Evolutionary conservation across 345 rosid species (phyloP).

Genomic region (Litchi chinensis): DNA sequence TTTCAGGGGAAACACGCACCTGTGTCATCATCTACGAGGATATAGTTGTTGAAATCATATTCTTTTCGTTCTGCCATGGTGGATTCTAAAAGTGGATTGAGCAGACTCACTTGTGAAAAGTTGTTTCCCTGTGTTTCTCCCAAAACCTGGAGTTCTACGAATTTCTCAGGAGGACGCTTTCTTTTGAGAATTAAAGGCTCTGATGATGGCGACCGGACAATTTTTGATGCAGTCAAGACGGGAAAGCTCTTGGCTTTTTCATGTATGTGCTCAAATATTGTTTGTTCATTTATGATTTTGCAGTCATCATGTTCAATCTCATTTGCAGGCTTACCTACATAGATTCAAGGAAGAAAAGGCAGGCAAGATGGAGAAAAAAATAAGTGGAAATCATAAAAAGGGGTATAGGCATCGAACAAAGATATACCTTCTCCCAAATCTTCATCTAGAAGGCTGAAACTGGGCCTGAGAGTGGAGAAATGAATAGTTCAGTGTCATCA

Average conservation of each 20-base stretch:
- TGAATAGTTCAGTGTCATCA: slow-evolving; percentile 8
- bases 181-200: slow-evolving; percentile 47
- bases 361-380: slow-evolving; percentile 16
- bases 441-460: slow-evolving; percentile 86
- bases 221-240: slow-evolving; percentile 42
- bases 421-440: slow-evolving; percentile 69
- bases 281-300: slow-evolving; percentile 52
- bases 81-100: slow-evolving; percentile 27
- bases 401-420: background rate
- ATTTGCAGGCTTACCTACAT: slow-evolving; percentile 43
- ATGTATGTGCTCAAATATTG: slow-evolving; percentile 81
- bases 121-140: slow-evolving; percentile 28
- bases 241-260: slow-evolving; percentile 81
- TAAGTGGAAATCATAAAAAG: background rate
- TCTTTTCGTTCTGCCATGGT: slow-evolving; percentile 24
- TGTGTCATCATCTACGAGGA: slow-evolving; percentile 32
- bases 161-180: slow-evolving; percentile 43
- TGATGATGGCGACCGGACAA: slow-evolving; percentile 35
- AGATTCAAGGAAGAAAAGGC: slow-evolving; percentile 17
- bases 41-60: slow-evolving; percentile 21
- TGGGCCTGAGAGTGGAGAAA: slow-evolving; percentile 64
- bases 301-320: slow-evolving; percentile 48
- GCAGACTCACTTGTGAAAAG: slow-evolving; percentile 33
- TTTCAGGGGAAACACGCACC: slow-evolving; percentile 33
- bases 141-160: slow-evolving; percentile 34